These are phyloP conservation scores for Boletus pseudo-olivaceus DNA, from an alignment of 768 basidiomycete species.

Conservation along the genomic window DNA sequence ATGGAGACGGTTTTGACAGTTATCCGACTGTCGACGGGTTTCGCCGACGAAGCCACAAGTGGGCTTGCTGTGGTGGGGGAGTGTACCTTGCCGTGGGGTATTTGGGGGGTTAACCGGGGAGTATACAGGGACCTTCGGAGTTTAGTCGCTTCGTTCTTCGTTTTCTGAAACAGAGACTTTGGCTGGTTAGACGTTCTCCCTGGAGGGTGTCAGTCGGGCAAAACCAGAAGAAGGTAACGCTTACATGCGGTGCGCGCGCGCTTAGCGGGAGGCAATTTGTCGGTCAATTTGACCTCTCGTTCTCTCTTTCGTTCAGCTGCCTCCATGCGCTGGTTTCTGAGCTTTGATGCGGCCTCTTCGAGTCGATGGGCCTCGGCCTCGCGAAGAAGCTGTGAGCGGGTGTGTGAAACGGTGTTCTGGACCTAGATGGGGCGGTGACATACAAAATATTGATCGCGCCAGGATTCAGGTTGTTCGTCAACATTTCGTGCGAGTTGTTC, in stretches of 20 bases:
- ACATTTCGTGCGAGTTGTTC: constrained; percentile 43
- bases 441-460: constrained; percentile 71
- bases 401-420: constrained; percentile 3
- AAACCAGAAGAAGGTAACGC: constrained; percentile 19
- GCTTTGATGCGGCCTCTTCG: constrained; percentile 56
- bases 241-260: constrained; percentile 57
- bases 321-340: constrained; percentile 65
- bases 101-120: constrained; percentile 51
- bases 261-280: constrained; percentile 63
- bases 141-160: constrained; percentile 65
- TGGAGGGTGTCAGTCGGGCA: constrained; percentile 21
- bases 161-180: constrained; percentile 76
- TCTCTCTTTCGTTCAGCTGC: constrained; percentile 75
- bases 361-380: constrained; percentile 61
- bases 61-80: constrained; percentile 35
- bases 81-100: constrained; percentile 43
- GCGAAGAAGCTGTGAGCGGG: constrained; percentile 44
- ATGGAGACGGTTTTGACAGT: constrained; percentile 49
- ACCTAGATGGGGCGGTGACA: constrained; percentile 22
- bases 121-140: constrained; percentile 59
- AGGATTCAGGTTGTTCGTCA: constrained; percentile 51
- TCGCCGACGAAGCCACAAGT: constrained; percentile 31
- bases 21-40: constrained; percentile 38
- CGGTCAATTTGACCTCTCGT: constrained; percentile 71
- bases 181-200: constrained; percentile 44